Evolutionary conservation across 164 flowering plant species (phyloP).

Genomic region (Akebia trifoliata): DNA sequence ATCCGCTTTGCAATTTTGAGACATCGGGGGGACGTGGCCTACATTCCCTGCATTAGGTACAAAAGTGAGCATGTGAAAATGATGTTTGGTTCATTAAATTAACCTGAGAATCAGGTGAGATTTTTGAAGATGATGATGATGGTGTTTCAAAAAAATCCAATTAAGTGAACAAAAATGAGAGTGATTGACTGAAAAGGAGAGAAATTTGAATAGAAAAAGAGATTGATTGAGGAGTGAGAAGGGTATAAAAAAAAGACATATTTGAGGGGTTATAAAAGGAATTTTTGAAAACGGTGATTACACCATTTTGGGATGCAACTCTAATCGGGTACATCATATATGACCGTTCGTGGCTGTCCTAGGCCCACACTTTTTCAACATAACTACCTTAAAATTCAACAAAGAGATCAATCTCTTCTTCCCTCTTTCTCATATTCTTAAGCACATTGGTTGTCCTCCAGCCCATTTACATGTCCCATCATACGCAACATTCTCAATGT

Average conservation of each 20-base stretch:
- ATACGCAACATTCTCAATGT: too few relatives aligned
- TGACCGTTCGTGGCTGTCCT: neutral
- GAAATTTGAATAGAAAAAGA: neutral
- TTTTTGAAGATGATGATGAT: slow-evolving; percentile 2
- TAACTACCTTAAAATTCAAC: too few relatives aligned
- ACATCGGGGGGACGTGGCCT: too few relatives aligned
- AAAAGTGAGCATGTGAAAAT: too few relatives aligned
- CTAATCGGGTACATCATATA: neutral
- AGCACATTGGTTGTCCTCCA: too few relatives aligned
- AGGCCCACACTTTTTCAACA: too few relatives aligned
- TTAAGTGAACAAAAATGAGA: neutral
- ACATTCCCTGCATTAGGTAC: too few relatives aligned
- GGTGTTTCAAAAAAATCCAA: slow-evolving; percentile 3
- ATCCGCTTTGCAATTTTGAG: too few relatives aligned
- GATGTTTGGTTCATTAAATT: neutral
- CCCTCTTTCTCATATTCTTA: too few relatives aligned
- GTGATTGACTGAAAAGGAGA: neutral
- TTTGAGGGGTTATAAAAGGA: neutral
- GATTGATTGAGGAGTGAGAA: neutral
- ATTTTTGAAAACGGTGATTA: neutral
- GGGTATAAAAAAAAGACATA: neutral
- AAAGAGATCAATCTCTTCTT: too few relatives aligned
- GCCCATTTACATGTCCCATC: too few relatives aligned
- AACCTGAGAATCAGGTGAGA: slow-evolving; percentile 1
- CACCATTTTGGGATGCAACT: neutral